A percentile compares a stretch with the other conserved stretches of the same genome.
phyloP scores from a whole-genome alignment of 2,329 filamentous ascomycete species.

The Cercospora janseana region DNA sequence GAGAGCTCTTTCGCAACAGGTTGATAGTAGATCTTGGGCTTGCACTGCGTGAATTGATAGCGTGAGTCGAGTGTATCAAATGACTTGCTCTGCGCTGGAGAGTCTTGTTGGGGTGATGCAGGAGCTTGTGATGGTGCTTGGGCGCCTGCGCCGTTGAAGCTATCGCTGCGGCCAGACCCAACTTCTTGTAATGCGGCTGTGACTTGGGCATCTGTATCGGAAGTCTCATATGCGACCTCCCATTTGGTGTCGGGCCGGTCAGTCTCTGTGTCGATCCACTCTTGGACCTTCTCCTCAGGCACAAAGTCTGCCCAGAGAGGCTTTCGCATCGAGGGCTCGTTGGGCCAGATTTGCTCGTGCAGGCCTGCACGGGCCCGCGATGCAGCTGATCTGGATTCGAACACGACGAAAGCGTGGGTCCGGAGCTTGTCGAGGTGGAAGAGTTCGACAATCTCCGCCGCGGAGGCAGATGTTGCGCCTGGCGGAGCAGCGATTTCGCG shows the following conservation, averaged over 20 bases:
- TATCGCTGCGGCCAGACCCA: conserved; percentile 7
- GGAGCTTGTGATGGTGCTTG: conserved; percentile 22
- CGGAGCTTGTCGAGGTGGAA: conserved; percentile 83
- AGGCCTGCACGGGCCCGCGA: conserved; percentile 71
- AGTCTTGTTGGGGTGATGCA: conserved; percentile 13
- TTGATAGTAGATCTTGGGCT: conserved; percentile 64
- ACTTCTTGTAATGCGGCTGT: conserved; percentile 33
- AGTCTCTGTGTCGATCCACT: conserved; percentile 71
- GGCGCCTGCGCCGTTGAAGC: conserved; percentile 29
- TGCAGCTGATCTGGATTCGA: conserved; percentile 67
- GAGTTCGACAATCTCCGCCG: conserved; percentile 54
- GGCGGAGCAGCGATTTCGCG: conserved; percentile 64
- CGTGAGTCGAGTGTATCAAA: conserved; percentile 54
- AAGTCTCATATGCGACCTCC: conserved; percentile 65
- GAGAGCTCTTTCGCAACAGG: conserved; percentile 66
- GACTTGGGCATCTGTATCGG: conserved; percentile 55
- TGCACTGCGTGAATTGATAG: conserved; percentile 59
- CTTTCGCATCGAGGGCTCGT: conserved; percentile 74
- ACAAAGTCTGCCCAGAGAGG: conserved; percentile 87
- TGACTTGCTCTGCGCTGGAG: conserved; percentile 18
- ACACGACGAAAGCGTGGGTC: conserved; percentile 80
- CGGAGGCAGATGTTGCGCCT: conserved; percentile 39
- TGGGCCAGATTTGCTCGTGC: conserved; percentile 80
- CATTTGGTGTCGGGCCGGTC: conserved; percentile 55
- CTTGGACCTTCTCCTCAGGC: conserved; percentile 66